Evolutionary conservation across 2,329 filamentous ascomycete genomes (phyloP), one percentile per base, ranked within the genome.

Genomic region (Cercospora sp.): DNA sequence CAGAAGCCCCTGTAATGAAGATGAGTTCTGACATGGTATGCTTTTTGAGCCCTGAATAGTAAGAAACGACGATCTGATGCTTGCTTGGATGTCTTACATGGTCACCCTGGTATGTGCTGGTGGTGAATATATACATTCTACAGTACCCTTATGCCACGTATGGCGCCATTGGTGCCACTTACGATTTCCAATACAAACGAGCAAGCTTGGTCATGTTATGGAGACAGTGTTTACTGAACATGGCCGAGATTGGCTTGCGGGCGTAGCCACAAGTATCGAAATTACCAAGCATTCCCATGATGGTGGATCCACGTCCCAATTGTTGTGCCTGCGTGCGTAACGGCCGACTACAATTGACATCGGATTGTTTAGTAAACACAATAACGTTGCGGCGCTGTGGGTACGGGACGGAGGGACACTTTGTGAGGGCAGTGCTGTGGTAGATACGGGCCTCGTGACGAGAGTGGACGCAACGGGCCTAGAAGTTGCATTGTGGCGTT

Each of bases 1-100:
- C 76, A 20, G 75, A 75, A 2, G 71, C 73, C 3, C 75, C 75
- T 1, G 75, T 76, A 18, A 75, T 67, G 45, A 74, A 69, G 51
- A 71, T 64, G 26, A 30, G 36, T 31, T 62, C 60, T 10, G 60
- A 30, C 60, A 62, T 62, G 20, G 23, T 62, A 18, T 30, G 33
- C 26, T 62, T 48, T 33, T 8, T 58, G 16, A 10, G 55, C 9
- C n/a, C 9, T 20, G 28, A 2, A n/a, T 42, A n/a, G 36, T 42
- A 33, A 33, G 6, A 20, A 3, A 59, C 18, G 30, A 59, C 28
- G 23, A 28, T n/a, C 16, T 23, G 23, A 26, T 26, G 23, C 48
- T 28, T 26, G 23, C 16, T 23, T 30, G 48, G 48, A 28, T 55
- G 48, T 55, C 18, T 55, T n/a, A 42, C 36, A 42, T 42, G 36